Base-by-base conservation (phyloP, 2,329 filamentous ascomycete species). In the Lojkania enalia region DNA sequence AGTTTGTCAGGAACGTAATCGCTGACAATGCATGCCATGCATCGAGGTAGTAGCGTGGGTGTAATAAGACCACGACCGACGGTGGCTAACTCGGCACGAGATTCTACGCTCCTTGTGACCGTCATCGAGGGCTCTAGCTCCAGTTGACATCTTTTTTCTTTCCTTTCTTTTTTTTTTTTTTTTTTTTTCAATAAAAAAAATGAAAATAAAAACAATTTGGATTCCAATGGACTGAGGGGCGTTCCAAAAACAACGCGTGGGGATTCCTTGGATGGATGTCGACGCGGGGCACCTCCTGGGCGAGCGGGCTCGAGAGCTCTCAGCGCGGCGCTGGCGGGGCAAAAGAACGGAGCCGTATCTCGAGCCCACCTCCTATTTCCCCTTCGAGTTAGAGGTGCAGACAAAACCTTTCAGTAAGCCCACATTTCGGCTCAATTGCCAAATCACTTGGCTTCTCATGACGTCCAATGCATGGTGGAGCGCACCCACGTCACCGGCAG, bases 11-110 rank as follows among this genome's bases (percentile, higher is more conserved):
- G 47, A 21, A 18, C 38, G 48, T 50, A 54, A 56, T 56, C 40
- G 57, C 57, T 60, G 60, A 63, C 60, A 47, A 42, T 57, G 60
- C 60, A 60, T 54, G 53, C 41, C 25, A 42, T 15, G 27, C 16
- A 20, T 20, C 33, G 29, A 14, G 36, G 29, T 20, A 27, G 25
- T 27, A 7, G 9, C 25, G 25, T n/a, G 25, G 9, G 25, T 7
- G n/a, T 9, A 27, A 27, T 7, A 27, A 7, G n/a, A n/a, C 25
- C 25, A n/a, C n/a, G n/a, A n/a, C n/a, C n/a, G n/a, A n/a, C n/a
- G n/a, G n/a, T n/a, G n/a, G n/a, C n/a, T n/a, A n/a, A n/a, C n/a
- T n/a, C n/a, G n/a, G n/a, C n/a, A n/a, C n/a, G n/a, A 33, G 30
- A 33, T 9, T 16, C 30, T 16, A 6, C 30, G 30, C 7, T 15